phyloP scores from a whole-genome alignment of 345 rosid genomes.

The Cardamine occulta region DNA sequence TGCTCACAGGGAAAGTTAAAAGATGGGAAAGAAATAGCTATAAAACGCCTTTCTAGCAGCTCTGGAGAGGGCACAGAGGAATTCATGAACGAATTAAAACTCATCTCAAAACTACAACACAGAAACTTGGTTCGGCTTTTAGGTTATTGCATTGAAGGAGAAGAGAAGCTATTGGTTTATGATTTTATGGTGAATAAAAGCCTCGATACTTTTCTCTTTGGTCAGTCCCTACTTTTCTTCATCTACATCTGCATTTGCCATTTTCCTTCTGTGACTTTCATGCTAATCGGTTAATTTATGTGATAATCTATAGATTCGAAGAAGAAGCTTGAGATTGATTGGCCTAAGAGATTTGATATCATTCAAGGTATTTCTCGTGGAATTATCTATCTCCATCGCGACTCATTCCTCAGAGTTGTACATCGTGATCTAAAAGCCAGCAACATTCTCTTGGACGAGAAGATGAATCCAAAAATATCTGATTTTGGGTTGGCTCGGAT shows the following conservation, averaged over 20 bases:
- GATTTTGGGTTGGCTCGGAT: conserved; percentile 36
- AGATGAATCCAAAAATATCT: conserved; percentile 33
- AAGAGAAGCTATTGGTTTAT: conserved; percentile 57
- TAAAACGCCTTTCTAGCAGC: conserved; percentile 52
- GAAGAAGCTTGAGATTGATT: conserved; percentile 21
- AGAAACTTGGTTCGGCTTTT: conserved; percentile 62
- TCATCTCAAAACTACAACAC: conserved; percentile 64
- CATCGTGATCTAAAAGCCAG: conserved; percentile 32
- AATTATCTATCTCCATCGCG: conserved; percentile 23
- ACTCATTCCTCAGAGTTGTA: conserved; percentile 23
- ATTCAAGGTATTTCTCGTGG: conserved; percentile 35
- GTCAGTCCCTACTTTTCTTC: conserved; percentile 34
- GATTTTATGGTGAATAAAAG: conserved; percentile 47
- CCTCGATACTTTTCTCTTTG: conserved; percentile 42
- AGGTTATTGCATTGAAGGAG: conserved; percentile 55
- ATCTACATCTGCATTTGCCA: not conserved
- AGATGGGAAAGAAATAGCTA: conserved; percentile 49
- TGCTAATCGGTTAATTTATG: not conserved
- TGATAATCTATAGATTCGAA: conserved; percentile 6
- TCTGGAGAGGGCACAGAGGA: conserved; percentile 54
- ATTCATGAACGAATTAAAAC: conserved; percentile 46
- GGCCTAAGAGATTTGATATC: conserved; percentile 25
- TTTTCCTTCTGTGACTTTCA: not conserved
- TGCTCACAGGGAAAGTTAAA: conserved; percentile 45
- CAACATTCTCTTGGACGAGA: conserved; percentile 36